Base-by-base conservation (phyloP, 371 early-diverging fungal species). In the Haplosporangium sp. region DNA sequence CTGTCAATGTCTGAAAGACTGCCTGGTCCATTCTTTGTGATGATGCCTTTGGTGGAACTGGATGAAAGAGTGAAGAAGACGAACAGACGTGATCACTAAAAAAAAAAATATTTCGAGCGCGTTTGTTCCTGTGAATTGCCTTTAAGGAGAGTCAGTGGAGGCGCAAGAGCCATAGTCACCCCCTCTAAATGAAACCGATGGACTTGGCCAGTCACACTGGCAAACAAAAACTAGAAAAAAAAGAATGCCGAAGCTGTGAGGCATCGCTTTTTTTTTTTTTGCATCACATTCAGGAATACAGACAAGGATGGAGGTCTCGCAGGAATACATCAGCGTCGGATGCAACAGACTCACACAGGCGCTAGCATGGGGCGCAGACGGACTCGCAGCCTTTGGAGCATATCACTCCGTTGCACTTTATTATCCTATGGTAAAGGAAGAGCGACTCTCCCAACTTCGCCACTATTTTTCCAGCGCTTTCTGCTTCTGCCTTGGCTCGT, bases 361-460 rank as follows among this genome's bases (percentile, higher is more conserved):
- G 36, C 86, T 90, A 14, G 90, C 91, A 53, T 92, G 91, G 90
- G 86, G 88, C 6, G 52, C 76, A 0, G 86, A 84, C 71, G 93
- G 92, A 14, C 81, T 87, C 13, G 88, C 93, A 18, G 95, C 94
- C 10, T 93, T 86, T 75, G 96, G 91, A 36, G 94, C 95, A 6
- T 83, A 90, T 59, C 82, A 86, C 61, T 80, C 86, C 37, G 86
- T 96, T 7, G 95, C 95, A 1, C 69, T 96, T 5, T 94, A 91
- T 74, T 81, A 88, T 55, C 94, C 95, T 18, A 73, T 88, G 81
- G 93, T 92, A 85, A 50, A 74, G 56, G 47, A 38, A 16, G 11
- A 36, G 8, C 41, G 2, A 37, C 21, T 46, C 13, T 7, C 23
- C 23, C 42, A 57, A 1, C 62, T 12, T 18, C n/a, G 21, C 43